phyloP scores from a whole-genome alignment of 441 rosid genomes.

The Melastoma candidum region DNA sequence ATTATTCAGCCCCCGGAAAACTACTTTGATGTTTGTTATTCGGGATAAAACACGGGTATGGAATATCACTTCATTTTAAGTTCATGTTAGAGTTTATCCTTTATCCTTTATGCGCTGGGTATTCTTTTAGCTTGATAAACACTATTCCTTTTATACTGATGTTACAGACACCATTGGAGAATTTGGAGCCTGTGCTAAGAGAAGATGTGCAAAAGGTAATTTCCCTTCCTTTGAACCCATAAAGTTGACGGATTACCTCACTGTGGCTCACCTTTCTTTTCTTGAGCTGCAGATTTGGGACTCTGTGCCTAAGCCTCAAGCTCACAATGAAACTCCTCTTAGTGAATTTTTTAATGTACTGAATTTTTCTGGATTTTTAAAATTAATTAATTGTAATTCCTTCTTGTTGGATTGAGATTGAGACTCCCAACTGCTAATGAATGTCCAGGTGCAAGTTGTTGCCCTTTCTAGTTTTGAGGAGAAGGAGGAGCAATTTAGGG shows the following conservation, averaged over 20 bases:
- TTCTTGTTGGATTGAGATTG: too few relatives aligned
- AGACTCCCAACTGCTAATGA: background rate
- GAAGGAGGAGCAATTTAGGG: constrained; percentile 90
- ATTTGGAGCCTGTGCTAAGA: constrained; percentile 88
- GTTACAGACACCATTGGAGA: constrained; percentile 84
- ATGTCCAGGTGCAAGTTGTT: constrained; percentile 83
- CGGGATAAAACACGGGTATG: constrained; percentile 97
- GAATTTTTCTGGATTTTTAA: constrained; percentile 1
- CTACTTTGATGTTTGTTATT: constrained; percentile 95
- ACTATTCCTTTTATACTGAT: constrained; percentile 15
- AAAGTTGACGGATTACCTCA: constrained; percentile 4
- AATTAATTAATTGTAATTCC: too few relatives aligned
- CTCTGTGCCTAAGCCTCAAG: constrained; percentile 86
- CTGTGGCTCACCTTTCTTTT: constrained; percentile 11
- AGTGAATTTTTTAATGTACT: constrained; percentile 95
- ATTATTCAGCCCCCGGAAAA: constrained; percentile 97
- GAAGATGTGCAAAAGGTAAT: constrained; percentile 97
- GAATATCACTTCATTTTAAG: too few relatives aligned
- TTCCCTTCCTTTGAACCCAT: constrained; percentile 4
- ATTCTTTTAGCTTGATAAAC: constrained; percentile 2
- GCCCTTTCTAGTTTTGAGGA: constrained; percentile 98
- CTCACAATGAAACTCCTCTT: constrained; percentile 82
- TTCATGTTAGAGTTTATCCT: too few relatives aligned
- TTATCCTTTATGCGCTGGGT: constrained; percentile 3
- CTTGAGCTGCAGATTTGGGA: constrained; percentile 83